Percentiles rank a stretch among this genome's conserved stretches.
Conservation (phyloP, 306 rosid species). For the Trifolium fragiferum region DNA sequence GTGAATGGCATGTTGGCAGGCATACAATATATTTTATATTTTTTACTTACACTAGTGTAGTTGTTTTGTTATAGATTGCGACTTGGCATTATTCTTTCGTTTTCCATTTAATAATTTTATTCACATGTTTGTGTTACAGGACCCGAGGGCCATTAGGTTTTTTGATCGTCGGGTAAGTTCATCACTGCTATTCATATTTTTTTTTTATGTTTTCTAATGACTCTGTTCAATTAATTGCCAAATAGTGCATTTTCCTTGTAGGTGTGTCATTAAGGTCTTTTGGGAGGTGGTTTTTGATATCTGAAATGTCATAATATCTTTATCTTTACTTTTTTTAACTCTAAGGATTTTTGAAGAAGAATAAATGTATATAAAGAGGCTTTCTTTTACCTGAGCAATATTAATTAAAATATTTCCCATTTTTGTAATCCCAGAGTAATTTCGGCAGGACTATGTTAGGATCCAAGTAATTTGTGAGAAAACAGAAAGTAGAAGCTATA, state of each 20-base stretch:
- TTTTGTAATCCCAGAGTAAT: slow-evolving; percentile 28
- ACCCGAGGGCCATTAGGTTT: slow-evolving; percentile 84
- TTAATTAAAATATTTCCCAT: slow-evolving; percentile 16
- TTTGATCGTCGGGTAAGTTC: slow-evolving; percentile 92
- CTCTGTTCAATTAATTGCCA: slow-evolving; percentile 14
- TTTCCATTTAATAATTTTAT: slow-evolving; percentile 26
- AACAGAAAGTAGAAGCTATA: background rate
- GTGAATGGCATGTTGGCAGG: background rate
- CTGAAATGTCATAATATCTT: slow-evolving; percentile 15
- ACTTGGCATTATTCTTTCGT: slow-evolving; percentile 14
- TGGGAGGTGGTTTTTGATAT: slow-evolving; percentile 6
- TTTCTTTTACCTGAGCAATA: background rate
- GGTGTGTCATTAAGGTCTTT: slow-evolving; percentile 9
- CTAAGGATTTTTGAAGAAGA: slow-evolving; percentile 6
- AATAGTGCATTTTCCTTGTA: slow-evolving; percentile 10
- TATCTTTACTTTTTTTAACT: slow-evolving; percentile 29
- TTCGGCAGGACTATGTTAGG: slow-evolving; percentile 9
- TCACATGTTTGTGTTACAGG: slow-evolving; percentile 62
- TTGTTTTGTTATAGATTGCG: slow-evolving; percentile 7
- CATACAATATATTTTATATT: slow-evolving; percentile 12
- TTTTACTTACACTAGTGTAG: slow-evolving; percentile 1
- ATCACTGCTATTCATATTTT: slow-evolving; percentile 6
- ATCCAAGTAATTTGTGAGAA: background rate
- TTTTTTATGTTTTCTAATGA: slow-evolving; percentile 4
- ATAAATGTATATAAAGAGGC: background rate